These are phyloP conservation scores for Haplographium delicatum DNA, from an alignment of 495 filamentous ascomycete species.

Conservation along the genomic window DNA sequence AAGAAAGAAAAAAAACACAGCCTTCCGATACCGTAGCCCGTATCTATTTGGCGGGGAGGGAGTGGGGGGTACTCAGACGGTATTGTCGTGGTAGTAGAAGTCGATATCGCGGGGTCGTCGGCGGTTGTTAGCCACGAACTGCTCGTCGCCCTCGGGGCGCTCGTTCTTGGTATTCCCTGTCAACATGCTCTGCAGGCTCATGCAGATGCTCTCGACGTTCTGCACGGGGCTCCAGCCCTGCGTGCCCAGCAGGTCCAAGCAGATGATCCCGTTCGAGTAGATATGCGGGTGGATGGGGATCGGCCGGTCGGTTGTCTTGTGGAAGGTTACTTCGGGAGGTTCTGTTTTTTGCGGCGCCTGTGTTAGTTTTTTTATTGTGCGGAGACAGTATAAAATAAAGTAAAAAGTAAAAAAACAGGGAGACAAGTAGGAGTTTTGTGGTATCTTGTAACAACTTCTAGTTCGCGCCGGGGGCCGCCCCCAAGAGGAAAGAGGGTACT, in stretches of 20 bases:
- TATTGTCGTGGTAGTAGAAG: conserved; percentile 84
- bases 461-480: no score
- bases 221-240: conserved; percentile 95
- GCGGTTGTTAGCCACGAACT: conserved; percentile 76
- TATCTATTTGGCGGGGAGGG: no score
- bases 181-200: conserved; percentile 97
- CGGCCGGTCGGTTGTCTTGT: conserved; percentile 56
- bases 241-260: conserved; percentile 81
- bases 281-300: conserved; percentile 97
- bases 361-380: neutral
- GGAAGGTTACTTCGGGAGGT: conserved; percentile 89
- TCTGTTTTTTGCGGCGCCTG: no score
- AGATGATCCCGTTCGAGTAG: conserved; percentile 97
- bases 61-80: conserved; percentile 60
- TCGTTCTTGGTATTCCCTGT: conserved; percentile 90
- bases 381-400: neutral
- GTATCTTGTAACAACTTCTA: no score
- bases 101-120: conserved; percentile 76
- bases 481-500: neutral
- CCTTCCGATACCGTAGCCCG: no score
- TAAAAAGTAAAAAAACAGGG: no score
- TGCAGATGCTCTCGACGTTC: conserved; percentile 93
- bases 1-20: no score
- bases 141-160: conserved; percentile 76
- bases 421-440: no score